Percentiles rank a stretch among this genome's conserved stretches.
Evolutionary conservation across 2,329 filamentous ascomycete genomes (phyloP).

Genomic region (Aspergillus pseudonomiae): DNA sequence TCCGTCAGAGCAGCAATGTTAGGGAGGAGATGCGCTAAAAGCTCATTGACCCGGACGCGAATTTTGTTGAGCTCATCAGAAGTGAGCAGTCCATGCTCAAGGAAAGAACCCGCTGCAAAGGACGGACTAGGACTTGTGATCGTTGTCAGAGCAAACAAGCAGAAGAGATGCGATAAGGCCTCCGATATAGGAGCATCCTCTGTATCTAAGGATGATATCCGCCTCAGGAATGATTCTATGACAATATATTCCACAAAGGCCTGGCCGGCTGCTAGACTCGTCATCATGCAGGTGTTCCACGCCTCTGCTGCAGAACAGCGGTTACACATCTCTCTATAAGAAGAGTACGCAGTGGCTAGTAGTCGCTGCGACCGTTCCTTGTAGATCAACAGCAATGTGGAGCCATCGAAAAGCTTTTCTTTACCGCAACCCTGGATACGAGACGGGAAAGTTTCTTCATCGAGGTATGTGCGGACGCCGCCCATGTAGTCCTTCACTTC

Average conservation of each 20-base stretch:
- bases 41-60: neutral
- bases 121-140: neutral
- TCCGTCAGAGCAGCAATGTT: conserved; percentile 8
- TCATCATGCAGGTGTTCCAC: conserved; percentile 11
- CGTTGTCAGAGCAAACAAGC: conserved; percentile 8
- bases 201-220: neutral
- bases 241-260: conserved; percentile 7
- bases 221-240: neutral
- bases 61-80: neutral
- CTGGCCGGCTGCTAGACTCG: conserved; percentile 2
- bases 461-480: neutral
- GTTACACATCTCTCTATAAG: neutral
- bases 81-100: neutral
- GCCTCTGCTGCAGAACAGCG: neutral
- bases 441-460: neutral
- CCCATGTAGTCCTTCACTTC: conserved; percentile 1
- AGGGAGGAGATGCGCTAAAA: neutral
- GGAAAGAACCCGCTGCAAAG: neutral
- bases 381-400: neutral
- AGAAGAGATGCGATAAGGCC: neutral
- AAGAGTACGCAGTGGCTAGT: neutral
- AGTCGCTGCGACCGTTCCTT: neutral
- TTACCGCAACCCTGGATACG: neutral
- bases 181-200: neutral
- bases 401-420: neutral